Evolutionary conservation across 192 early-diverging fungal genomes (phyloP), one percentile per base, ranked within the genome.

Genomic region (Rhizophagus sp.): DNA sequence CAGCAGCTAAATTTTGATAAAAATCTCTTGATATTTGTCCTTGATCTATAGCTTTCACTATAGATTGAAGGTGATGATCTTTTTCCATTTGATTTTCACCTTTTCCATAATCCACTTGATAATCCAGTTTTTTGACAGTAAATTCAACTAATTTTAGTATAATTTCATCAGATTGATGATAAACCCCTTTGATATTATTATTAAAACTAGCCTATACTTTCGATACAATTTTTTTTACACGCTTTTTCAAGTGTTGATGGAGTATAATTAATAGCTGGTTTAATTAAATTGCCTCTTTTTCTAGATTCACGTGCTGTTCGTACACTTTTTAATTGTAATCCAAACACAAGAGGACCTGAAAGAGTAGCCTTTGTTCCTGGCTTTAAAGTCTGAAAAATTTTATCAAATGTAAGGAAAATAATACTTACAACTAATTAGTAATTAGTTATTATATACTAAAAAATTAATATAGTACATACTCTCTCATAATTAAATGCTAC

Each of bases 181-280:
- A 72, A 25, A 72, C 50, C 25, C 41, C 41, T 13, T 72, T 49
- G 5, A 49, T 47, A 27, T 72, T 12, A 47, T 72, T 24, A 15
- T 49, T 72, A 72, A 72, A 72, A 49, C 5, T 72, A 8, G 41
- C n/a, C 49, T 25, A 24, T 1, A 13, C n/a, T 72, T 47, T 72
- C n/a, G 17, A 3, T 25, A 1, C 41, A 25, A 72, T 72, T 47
- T 72, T 71, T 72, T 72, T 72, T 19, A 44, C 69, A 3, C 41
- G 2, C 47, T n/a, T 72, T 72, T 25, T 72, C 69, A 72, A 72
- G 69, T 50, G 41, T 50, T 72, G 41, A 71, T 27, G 17, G 15
- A 47, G 13, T 47, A 71, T 44, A 71, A 71, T 71, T 71, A 49
- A 11, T 8, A 2, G 69, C 41, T 71, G 41, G 69, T 71, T 71